These are phyloP conservation scores for Ephemerocybe angulata DNA, from an alignment of 768 basidiomycete genomes.

Conservation along the genomic window DNA sequence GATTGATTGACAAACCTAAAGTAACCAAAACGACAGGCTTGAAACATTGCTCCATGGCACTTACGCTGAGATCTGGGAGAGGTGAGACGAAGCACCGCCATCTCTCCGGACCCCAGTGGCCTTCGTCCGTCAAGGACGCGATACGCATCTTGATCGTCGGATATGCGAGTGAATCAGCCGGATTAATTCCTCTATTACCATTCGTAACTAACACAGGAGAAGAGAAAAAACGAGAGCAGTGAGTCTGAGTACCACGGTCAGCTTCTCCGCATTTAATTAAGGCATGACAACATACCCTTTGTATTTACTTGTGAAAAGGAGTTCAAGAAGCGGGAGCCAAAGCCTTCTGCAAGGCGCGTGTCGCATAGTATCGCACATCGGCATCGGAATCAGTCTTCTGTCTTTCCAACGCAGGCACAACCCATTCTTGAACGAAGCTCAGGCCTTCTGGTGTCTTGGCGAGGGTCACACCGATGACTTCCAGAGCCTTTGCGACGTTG, in stretches of 20 bases:
- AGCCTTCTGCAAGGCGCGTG: constrained; percentile 69
- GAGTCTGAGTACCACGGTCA: background rate
- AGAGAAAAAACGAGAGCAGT: background rate
- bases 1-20: background rate
- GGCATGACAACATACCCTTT: background rate
- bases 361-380: constrained; percentile 93
- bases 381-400: constrained; percentile 88
- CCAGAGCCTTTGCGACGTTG: constrained; percentile 94
- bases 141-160: background rate
- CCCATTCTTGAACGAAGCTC: constrained; percentile 66
- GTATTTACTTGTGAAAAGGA: background rate
- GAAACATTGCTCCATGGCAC: background rate
- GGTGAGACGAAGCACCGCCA: no score
- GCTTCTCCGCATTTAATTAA: background rate
- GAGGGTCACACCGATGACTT: constrained; percentile 77
- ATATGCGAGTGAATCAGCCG: background rate
- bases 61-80: no score
- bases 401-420: constrained; percentile 81
- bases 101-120: background rate
- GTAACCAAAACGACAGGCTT: no score
- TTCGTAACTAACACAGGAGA: background rate
- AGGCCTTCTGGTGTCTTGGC: constrained; percentile 63
- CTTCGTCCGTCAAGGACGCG: background rate
- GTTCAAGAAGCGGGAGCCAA: constrained; percentile 11
- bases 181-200: constrained; percentile 5